phyloP scores from a whole-genome alignment of 768 basidiomycete species.

The Multifurca ochricompacta region DNA sequence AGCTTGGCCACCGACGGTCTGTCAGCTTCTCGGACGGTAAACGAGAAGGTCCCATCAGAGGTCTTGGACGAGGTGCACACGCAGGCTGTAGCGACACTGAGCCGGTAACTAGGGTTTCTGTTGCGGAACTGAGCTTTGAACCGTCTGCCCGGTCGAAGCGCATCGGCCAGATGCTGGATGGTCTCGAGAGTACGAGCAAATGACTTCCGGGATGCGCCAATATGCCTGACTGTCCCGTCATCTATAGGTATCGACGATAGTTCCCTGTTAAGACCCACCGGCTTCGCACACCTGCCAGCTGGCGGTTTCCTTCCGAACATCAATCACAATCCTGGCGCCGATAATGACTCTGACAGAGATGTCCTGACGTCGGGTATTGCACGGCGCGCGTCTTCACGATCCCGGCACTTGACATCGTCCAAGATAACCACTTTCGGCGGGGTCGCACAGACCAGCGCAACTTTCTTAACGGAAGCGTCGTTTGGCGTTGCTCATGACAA shows the following conservation, averaged over 20 bases:
- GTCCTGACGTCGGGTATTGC: conserved; percentile 1
- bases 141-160: conserved; percentile 70
- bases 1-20: conserved; percentile 55
- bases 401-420: conserved; percentile 27
- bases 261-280: conserved; percentile 50
- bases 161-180: conserved; percentile 73
- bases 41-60: conserved; percentile 79
- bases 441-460: conserved; percentile 35
- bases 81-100: conserved; percentile 31
- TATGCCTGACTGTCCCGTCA: not conserved
- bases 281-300: conserved; percentile 33
- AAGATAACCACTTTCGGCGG: not conserved
- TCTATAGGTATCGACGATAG: conserved; percentile 32
- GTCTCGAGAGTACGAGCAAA: conserved; percentile 48
- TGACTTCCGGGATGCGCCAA: conserved; percentile 1
- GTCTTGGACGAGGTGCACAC: conserved; percentile 37
- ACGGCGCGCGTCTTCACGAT: conserved; percentile 17
- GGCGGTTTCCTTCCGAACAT: conserved; percentile 37
- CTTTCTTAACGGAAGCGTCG: conserved; percentile 92
- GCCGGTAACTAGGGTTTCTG: conserved; percentile 17
- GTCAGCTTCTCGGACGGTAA: conserved; percentile 98
- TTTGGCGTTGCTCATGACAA: conserved; percentile 91
- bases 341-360: conserved; percentile 25
- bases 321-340: conserved; percentile 22
- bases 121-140: conserved; percentile 28